Percentiles rank a stretch among this genome's conserved stretches.
These are phyloP conservation scores for Colletotrichum aenigma DNA, from an alignment of 2,329 filamentous ascomycete species.

Conservation along the genomic window DNA sequence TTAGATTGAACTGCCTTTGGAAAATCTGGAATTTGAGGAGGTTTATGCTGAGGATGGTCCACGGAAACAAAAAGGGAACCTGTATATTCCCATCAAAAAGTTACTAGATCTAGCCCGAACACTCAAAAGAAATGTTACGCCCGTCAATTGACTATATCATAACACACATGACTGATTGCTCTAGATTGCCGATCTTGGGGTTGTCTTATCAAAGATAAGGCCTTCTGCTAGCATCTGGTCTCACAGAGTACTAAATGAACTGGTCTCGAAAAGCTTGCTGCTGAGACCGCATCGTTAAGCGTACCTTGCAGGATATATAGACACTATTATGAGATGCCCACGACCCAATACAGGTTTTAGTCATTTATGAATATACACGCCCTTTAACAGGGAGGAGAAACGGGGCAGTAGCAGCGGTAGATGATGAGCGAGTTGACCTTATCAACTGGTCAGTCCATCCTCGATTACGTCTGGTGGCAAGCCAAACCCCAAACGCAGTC, in stretches of 20 bases:
- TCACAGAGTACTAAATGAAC: too few species aligned
- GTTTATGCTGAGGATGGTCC: neutral
- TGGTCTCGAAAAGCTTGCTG: too few species aligned
- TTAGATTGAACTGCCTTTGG: neutral
- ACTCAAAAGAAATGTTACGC: neutral
- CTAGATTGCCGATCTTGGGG: neutral
- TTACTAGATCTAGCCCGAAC: neutral
- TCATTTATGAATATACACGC: neutral
- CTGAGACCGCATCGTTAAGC: too few species aligned
- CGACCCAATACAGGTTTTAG: accelerated
- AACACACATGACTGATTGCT: neutral
- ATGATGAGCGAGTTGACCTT: neutral
- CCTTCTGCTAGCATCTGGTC: too few species aligned
- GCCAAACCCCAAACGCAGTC: neutral
- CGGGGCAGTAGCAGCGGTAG: neutral
- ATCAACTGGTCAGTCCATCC: neutral
- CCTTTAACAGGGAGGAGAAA: neutral
- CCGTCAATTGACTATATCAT: neutral
- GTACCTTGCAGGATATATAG: neutral
- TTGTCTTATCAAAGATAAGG: neutral
- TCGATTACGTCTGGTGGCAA: neutral
- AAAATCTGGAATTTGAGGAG: neutral
- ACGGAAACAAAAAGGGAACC: neutral
- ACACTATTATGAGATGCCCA: neutral
- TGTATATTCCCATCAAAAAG: neutral